Evolutionary conservation across 129 eudicot genomes (phyloP).

Genomic region (Glebionis coronaria): DNA sequence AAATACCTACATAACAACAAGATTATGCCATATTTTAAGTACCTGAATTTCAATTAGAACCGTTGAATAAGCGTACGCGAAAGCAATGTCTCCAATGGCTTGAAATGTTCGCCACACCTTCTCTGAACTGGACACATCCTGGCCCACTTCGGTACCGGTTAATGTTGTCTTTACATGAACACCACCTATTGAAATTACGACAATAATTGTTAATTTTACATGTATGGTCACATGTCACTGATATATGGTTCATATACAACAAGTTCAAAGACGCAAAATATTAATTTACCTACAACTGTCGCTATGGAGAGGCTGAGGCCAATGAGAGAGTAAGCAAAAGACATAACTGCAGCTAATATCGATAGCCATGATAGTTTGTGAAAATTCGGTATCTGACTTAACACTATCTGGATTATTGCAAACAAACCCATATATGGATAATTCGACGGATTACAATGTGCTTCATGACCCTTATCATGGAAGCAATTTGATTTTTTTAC

Average conservation of each 20-base stretch:
- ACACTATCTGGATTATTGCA: constrained; percentile 53
- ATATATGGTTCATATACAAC: too few species aligned
- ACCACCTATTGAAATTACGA: constrained; percentile 29
- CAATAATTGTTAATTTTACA: too few species aligned
- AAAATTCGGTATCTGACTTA: constrained; percentile 86
- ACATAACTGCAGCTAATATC: constrained; percentile 83
- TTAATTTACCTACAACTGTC: constrained; percentile 25
- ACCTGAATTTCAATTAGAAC: constrained; percentile 96
- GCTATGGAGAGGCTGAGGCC: constrained; percentile 89
- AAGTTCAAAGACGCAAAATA: background rate
- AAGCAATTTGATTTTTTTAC: constrained; percentile 73
- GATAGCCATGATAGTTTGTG: constrained; percentile 89
- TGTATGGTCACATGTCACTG: too few species aligned
- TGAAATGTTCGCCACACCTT: constrained; percentile 86
- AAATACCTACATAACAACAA: too few species aligned
- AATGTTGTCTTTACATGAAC: constrained; percentile 44
- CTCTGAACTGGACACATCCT: constrained; percentile 45
- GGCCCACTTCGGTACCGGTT: constrained; percentile 63
- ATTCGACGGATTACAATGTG: constrained; percentile 42
- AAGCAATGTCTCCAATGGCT: constrained; percentile 87
- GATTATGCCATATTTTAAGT: background rate
- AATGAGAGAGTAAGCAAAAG: constrained; percentile 81
- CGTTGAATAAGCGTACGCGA: constrained; percentile 75
- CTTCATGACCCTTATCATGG: constrained; percentile 55
- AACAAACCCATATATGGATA: constrained; percentile 68